Evolutionary conservation across 139 green algal species (phyloP), one percentile per base, ranked within the genome.

Genomic region (Chlorella sp.): DNA sequence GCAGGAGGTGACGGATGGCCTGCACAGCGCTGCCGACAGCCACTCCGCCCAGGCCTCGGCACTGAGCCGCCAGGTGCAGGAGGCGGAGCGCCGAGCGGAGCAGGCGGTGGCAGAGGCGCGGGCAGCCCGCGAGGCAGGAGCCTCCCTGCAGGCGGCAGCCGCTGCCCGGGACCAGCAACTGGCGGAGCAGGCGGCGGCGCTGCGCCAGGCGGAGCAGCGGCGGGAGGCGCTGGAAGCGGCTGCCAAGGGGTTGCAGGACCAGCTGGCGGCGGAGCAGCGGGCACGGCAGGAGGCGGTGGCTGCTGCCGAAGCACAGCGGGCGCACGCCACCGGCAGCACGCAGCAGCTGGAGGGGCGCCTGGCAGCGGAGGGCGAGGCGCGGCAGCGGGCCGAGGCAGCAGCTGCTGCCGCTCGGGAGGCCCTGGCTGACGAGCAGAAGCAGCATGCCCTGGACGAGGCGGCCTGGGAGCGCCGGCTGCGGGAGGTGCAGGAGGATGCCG

Each of bases 391-490:
- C 38, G 78, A 83, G 78, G 55, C 41, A 1, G 62, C 38, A 13
- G 62, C 78, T 4, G 62, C 63, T 20, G 44, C 44, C 1, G 65
- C 65, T 23, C 39, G 30, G 16, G 80, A 85, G 44, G 80, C 80
- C 21, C 32, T 85, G 80, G 34, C 13, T 13, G 80, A 78, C 15
- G 80, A 85, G 65, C 65, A 41, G 32, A 26, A 39, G 23, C 44
- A 47, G 36, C 30, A 32, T 1, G 51, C 44, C 23, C 32, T 78
- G 65, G 80, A 85, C 7, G 67, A 26, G 25, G 16, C 38, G 21
- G 30, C 30, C 30, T 78, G 65, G 80, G 80, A 85, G 67, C 80
- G 80, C 12, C 80, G 80, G 17, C 44, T 78, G 30, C 30, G 23
- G 26, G 80, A 85, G 65, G 26, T 55, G 65, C 65, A 57, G 65